phyloP scores from a whole-genome alignment of 768 basidiomycete genomes.

The Pleurotus citrinopileatus region DNA sequence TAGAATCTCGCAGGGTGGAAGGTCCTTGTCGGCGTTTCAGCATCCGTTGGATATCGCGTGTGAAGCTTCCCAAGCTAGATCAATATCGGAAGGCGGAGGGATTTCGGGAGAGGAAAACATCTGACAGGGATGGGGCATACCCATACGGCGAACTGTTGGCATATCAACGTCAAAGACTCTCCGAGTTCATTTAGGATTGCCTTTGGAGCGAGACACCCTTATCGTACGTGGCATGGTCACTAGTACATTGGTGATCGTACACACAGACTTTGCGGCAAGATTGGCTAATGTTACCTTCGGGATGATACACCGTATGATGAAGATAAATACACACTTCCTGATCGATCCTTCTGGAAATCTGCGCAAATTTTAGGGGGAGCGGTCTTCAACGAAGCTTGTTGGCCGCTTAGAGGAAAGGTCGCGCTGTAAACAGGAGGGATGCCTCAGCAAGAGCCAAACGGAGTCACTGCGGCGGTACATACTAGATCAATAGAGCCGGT shows the following conservation, averaged over 20 bases:
- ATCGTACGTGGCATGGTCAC: not conserved
- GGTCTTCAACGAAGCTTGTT: not conserved
- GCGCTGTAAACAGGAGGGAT: not conserved
- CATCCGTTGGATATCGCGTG: not conserved
- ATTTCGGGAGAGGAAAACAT: not conserved
- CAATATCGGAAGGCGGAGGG: not conserved
- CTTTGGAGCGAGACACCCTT: too few species aligned
- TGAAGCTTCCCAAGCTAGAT: not conserved
- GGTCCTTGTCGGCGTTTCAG: not conserved
- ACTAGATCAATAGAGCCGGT: not conserved
- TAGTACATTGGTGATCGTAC: not conserved
- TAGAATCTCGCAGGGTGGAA: not conserved
- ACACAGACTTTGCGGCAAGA: not conserved
- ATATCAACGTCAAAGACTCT: not conserved
- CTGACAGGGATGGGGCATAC: not conserved
- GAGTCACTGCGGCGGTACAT: not conserved
- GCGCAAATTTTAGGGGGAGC: too few species aligned
- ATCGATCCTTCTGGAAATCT: too few species aligned
- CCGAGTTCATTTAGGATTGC: too few species aligned
- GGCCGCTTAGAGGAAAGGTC: not conserved
- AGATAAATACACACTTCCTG: too few species aligned
- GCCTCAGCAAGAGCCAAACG: not conserved
- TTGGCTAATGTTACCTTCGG: too few species aligned
- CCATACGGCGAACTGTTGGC: not conserved
- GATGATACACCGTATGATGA: too few species aligned